Conservation (phyloP, 2,329 filamentous ascomycete species). For the Pseudogymnoascus destructans region DNA sequence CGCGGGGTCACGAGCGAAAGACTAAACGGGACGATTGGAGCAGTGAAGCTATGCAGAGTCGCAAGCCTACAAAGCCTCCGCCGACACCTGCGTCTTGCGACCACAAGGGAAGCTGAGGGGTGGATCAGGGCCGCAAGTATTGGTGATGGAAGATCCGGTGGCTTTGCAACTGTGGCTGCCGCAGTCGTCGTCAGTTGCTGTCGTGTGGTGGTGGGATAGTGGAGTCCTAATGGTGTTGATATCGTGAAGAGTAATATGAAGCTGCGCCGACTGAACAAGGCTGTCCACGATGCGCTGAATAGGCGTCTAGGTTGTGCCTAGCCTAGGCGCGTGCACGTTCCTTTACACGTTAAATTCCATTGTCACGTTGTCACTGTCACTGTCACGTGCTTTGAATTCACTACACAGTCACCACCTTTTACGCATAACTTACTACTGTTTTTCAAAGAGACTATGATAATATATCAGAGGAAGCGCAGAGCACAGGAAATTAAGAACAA, state of each 20-base stretch:
- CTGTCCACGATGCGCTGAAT: neutral
- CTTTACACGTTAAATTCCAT: neutral
- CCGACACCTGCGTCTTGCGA: neutral
- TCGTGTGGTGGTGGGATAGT: neutral
- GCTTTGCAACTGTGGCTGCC: constrained; percentile 1
- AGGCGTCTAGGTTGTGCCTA: constrained; percentile 8
- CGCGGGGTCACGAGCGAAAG: neutral
- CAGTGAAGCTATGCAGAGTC: neutral
- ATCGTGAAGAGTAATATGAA: neutral
- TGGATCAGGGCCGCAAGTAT: neutral
- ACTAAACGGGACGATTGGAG: neutral
- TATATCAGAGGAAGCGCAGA: neutral
- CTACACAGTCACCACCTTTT: neutral
- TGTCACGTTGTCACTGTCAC: too few relatives aligned
- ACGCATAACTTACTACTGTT: neutral
- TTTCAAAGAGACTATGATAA: neutral
- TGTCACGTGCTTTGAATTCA: neutral
- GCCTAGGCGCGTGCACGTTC: constrained; percentile 1
- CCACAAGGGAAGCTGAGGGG: neutral
- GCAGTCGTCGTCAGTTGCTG: constrained; percentile 6
- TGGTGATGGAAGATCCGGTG: neutral
- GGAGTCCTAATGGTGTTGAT: constrained; percentile 1
- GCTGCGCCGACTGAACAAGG: constrained; percentile 7
- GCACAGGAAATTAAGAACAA: neutral
- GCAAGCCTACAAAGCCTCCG: constrained; percentile 1